Conservation (phyloP, 805 yeast genomes). For the Hanseniaspora thailandica region DNA sequence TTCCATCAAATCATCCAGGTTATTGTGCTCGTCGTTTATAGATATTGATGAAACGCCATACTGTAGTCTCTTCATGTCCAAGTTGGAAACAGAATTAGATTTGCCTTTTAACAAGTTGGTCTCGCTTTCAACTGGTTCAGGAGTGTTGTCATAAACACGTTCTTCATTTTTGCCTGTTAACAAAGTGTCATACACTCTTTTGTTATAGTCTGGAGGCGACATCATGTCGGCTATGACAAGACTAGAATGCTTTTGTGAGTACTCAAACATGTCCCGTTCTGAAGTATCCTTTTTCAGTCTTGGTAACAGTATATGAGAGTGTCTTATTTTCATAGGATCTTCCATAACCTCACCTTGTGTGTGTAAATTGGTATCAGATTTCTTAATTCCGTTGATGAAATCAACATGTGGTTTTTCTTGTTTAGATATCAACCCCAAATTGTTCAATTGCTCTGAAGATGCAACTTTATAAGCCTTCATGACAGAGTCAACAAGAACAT, state of each 20-base stretch:
- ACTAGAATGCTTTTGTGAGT: slow-evolving; percentile 14
- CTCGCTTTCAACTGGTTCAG: neutral
- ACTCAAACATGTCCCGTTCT: slow-evolving; percentile 5
- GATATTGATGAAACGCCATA: slow-evolving; percentile 9
- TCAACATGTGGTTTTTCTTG: neutral
- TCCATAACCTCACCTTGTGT: neutral
- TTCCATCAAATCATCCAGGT: neutral
- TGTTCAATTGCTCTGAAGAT: slow-evolving; percentile 5
- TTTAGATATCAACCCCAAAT: neutral
- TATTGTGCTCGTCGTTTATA: neutral
- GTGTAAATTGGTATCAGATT: neutral
- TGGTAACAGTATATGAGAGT: neutral
- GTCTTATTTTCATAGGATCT: slow-evolving; percentile 16
- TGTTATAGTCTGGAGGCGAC: slow-evolving; percentile 81
- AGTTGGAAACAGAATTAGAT: slow-evolving; percentile 1
- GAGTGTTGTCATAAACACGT: neutral
- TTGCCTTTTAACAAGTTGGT: neutral
- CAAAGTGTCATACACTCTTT: slow-evolving; percentile 67
- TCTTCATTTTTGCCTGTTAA: slow-evolving; percentile 23
- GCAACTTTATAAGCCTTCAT: slow-evolving; percentile 9
- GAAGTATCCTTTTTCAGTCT: slow-evolving; percentile 2
- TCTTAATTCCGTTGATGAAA: slow-evolving; percentile 5
- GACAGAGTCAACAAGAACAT: slow-evolving; percentile 13
- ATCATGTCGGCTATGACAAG: slow-evolving; percentile 27
- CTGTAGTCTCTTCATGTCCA: slow-evolving; percentile 3